phyloP scores from a whole-genome alignment of 305 asterid genomes.

The Fraxinus velutina region DNA sequence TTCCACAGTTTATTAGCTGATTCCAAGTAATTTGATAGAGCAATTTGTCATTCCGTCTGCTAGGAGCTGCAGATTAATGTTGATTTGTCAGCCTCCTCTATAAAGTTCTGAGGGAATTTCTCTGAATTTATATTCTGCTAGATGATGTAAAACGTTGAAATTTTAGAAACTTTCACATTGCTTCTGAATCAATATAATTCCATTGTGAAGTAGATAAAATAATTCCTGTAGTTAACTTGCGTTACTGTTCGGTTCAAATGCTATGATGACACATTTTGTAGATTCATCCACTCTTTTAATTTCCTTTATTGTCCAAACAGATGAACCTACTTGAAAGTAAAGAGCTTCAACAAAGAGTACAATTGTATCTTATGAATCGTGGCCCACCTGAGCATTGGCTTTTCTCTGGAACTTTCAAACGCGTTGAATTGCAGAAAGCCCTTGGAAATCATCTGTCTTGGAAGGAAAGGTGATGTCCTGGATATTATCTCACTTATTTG shows the following conservation, averaged over 20 bases:
- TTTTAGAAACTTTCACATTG: not conserved
- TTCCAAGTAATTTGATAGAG: not conserved
- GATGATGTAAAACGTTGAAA: slow-evolving; percentile 13
- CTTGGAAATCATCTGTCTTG: slow-evolving; percentile 89
- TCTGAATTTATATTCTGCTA: not conserved
- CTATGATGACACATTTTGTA: not conserved
- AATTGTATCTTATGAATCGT: slow-evolving; percentile 63
- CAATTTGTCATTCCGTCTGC: not conserved
- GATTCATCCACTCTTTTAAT: slow-evolving; percentile 4
- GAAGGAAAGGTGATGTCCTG: slow-evolving; percentile 79
- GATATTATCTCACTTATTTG: slow-evolving; percentile 9
- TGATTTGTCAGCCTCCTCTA: not conserved
- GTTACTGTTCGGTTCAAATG: slow-evolving; percentile 1
- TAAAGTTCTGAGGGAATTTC: not conserved
- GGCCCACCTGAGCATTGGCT: slow-evolving; percentile 98
- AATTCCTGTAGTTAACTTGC: not conserved
- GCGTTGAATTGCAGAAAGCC: slow-evolving; percentile 81
- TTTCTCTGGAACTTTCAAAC: slow-evolving; percentile 74
- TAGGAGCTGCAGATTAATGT: not conserved
- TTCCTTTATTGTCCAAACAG: slow-evolving; percentile 36
- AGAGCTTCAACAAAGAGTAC: slow-evolving; percentile 90
- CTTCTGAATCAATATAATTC: not conserved
- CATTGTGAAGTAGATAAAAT: not conserved
- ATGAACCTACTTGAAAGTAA: slow-evolving; percentile 81
- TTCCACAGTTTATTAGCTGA: not conserved